phyloP scores from a whole-genome alignment of 139 green algal genomes.

The Tetradesmus obliquus region DNA sequence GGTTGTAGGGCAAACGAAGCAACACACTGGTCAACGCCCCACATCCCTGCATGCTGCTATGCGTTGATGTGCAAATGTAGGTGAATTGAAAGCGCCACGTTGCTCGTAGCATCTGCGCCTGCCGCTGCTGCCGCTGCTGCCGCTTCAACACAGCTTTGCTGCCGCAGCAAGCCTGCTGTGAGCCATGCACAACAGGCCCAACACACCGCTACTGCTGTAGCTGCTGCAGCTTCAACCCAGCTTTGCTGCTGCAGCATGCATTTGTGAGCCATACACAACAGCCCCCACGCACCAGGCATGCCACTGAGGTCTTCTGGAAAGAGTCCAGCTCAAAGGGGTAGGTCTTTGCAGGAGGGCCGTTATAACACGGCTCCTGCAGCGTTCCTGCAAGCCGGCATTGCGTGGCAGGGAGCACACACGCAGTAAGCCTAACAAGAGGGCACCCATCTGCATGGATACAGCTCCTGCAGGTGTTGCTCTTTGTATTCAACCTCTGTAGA shows the following conservation, averaged over 20 bases:
- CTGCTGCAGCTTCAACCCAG: neutral
- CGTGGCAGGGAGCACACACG: too few relatives aligned
- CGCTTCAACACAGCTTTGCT: too few relatives aligned
- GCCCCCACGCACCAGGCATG: slow-evolving; percentile 78
- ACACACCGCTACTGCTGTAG: neutral
- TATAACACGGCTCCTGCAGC: slow-evolving; percentile 74
- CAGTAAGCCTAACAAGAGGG: too few relatives aligned
- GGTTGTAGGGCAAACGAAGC: too few relatives aligned
- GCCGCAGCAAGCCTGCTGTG: too few relatives aligned
- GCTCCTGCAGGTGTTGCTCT: too few relatives aligned
- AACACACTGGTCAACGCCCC: neutral
- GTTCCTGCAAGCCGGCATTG: slow-evolving; percentile 64
- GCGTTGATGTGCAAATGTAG: too few relatives aligned
- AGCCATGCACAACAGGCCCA: neutral
- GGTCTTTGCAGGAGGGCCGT: slow-evolving; percentile 73
- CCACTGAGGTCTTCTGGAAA: slow-evolving; percentile 87
- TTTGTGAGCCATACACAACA: neutral
- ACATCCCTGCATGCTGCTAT: neutral
- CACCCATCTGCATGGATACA: too few relatives aligned
- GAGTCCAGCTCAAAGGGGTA: slow-evolving; percentile 94
- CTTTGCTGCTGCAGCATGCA: neutral
- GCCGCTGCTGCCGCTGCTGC: neutral
- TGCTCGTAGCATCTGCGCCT: too few relatives aligned
- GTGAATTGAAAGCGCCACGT: too few relatives aligned
- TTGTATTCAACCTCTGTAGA: too few relatives aligned